These are phyloP conservation scores for Bacidia gigantensis DNA, from an alignment of 495 filamentous ascomycete species.

Conservation along the genomic window DNA sequence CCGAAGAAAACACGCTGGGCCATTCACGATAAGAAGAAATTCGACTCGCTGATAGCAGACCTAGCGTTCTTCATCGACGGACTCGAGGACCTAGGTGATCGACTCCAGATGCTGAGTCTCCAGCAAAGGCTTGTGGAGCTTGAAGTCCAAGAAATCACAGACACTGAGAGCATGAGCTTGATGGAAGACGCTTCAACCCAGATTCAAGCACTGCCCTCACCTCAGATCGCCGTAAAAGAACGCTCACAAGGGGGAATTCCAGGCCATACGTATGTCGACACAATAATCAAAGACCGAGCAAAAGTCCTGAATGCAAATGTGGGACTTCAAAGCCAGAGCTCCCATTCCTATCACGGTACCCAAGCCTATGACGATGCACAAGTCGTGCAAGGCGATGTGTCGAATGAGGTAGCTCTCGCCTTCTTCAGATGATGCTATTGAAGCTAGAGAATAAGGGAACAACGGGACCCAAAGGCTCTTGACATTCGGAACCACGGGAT, in stretches of 20 bases:
- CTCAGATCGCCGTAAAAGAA: background rate
- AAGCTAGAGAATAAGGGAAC: too few relatives aligned
- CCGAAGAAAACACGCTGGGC: slow-evolving; percentile 1
- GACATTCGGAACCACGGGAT: too few relatives aligned
- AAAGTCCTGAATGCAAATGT: slow-evolving; percentile 3
- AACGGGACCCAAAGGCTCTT: too few relatives aligned
- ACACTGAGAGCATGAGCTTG: background rate
- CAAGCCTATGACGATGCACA: slow-evolving; percentile 1
- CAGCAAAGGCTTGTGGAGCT: background rate
- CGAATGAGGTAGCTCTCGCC: background rate
- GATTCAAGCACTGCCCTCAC: background rate
- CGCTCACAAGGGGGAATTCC: background rate
- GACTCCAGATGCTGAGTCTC: background rate
- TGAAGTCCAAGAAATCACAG: background rate
- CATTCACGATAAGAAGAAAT: slow-evolving; percentile 8
- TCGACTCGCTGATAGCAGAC: background rate
- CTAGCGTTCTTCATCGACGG: slow-evolving; percentile 1
- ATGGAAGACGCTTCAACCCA: slow-evolving; percentile 2
- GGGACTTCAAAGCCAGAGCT: background rate
- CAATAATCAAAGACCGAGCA: background rate
- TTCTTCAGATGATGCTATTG: slow-evolving; percentile 5
- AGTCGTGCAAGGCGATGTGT: slow-evolving; percentile 1
- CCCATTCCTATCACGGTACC: slow-evolving; percentile 1
- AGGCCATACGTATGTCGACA: slow-evolving; percentile 1
- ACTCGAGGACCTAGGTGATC: slow-evolving; percentile 2